These are phyloP conservation scores for Cochlearia excelsa DNA, from an alignment of 345 rosid genomes.

Conservation along the genomic window DNA sequence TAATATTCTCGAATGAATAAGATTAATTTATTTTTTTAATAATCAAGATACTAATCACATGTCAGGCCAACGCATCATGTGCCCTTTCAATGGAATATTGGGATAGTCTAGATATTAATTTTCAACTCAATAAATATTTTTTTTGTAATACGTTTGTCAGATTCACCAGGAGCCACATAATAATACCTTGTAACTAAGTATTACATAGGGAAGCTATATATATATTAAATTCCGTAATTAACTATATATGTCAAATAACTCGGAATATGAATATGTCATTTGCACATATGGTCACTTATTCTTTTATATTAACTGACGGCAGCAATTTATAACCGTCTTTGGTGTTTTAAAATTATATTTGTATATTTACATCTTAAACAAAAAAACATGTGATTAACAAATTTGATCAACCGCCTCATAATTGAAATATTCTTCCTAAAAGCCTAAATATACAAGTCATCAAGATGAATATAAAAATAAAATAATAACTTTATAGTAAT, in stretches of 20 bases:
- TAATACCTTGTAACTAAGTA: background rate
- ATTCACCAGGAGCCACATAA: conserved; percentile 28
- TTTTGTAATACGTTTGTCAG: conserved; percentile 11
- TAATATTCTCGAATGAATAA: conserved; percentile 20
- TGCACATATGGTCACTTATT: background rate
- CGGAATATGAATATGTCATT: conserved; percentile 13
- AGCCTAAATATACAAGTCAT: conserved; percentile 27
- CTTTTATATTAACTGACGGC: conserved; percentile 11
- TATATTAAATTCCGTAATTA: background rate
- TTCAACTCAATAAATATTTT: conserved; percentile 9
- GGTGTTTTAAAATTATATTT: background rate
- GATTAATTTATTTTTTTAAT: conserved; percentile 11
- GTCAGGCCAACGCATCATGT: conserved; percentile 31
- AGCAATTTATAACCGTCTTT: background rate
- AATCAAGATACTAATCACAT: conserved; percentile 33
- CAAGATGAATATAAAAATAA: conserved; percentile 8
- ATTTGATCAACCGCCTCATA: conserved; percentile 12
- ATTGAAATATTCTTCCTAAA: conserved; percentile 15
- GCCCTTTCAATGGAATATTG: conserved; percentile 63
- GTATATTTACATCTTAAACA: background rate
- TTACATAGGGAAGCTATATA: background rate
- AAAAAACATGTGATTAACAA: background rate
- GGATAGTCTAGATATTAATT: conserved; percentile 38
- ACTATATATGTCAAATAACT: conserved; percentile 21
- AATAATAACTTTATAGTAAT: background rate